Percentiles rank a stretch among this genome's conserved stretches.
Conservation (phyloP, 1,284 basidiomycete genomes). For the Trametes pubescens region DNA sequence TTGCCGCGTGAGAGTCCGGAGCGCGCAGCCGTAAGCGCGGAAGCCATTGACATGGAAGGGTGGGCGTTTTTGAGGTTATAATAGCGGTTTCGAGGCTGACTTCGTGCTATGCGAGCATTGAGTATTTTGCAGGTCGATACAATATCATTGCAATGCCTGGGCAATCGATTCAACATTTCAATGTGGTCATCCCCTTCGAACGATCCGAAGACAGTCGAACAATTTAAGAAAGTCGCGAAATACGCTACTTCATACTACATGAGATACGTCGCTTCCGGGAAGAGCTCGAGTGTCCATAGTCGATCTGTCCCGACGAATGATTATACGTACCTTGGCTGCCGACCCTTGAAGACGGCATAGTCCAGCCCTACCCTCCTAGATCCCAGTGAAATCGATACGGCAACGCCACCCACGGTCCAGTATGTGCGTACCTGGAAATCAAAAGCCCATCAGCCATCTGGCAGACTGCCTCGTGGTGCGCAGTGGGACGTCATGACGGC, state of each 20-base stretch:
- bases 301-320: no score
- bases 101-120: constrained; percentile 32
- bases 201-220: no score
- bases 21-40: constrained; percentile 30
- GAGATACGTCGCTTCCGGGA: no score
- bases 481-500: constrained; percentile 1
- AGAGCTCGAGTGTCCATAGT: no score
- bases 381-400: background rate
- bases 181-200: no score
- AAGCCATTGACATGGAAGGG: constrained; percentile 37
- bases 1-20: constrained; percentile 20
- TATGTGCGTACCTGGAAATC: background rate
- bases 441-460: background rate
- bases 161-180: no score
- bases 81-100: constrained; percentile 22
- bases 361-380: background rate
- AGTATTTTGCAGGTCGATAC: no score
- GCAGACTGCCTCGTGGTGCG: background rate
- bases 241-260: no score
- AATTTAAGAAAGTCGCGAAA: no score
- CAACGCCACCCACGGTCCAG: background rate
- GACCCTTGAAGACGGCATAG: background rate
- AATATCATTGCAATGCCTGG: no score
- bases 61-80: constrained; percentile 21
- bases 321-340: no score